Evolutionary conservation across 2,329 filamentous ascomycete species (phyloP), one percentile per base, ranked within the genome.

Genomic region (Albophoma yamanashiensis): DNA sequence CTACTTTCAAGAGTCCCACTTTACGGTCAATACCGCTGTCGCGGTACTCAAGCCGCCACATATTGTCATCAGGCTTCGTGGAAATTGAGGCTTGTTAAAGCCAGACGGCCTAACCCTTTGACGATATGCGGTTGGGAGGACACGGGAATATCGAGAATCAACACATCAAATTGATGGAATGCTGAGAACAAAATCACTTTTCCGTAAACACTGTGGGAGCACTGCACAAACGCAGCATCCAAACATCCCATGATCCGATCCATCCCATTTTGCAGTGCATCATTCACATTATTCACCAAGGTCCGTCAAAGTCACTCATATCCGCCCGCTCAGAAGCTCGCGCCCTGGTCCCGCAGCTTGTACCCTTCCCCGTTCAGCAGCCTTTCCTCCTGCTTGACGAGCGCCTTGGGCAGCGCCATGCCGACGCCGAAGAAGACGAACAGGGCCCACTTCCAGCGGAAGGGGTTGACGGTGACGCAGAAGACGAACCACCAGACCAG

Each of bases 361-460:
- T 70, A 71, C 1, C 80, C 79, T 53, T 82, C 61, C 1, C 79
- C 79, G 63, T 85, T 82, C 58, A 85, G 74, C 8, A 89, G 63
- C 62, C 70, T 75, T 65, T 87, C 82, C 74, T 95, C 91, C 20
- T 82, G 75, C 64, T 82, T 76, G 0, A 93, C 86, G 34, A 94
- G 77, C 17, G 75, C 78, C 71, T 82, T 78, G 0, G 91, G 91
- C 55, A 94, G 69, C 25, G 77, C 78, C 52, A 82, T 78, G 0
- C 89, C 89, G 38, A 93, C 70, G 0, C 91, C 91, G 62, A 88
- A 88, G 67, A 95, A 86, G 20, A 95, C 89, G 69, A 95, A 95
- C 0, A 86, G 70, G 0, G 87, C 89, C 91, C 91, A 95, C 76
- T 95, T 95, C 90, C 91, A 95, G 11, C 91, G 78, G 73, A 95